phyloP scores from a whole-genome alignment of 78 protist species.

The Dictyostelium citrinum region DNA sequence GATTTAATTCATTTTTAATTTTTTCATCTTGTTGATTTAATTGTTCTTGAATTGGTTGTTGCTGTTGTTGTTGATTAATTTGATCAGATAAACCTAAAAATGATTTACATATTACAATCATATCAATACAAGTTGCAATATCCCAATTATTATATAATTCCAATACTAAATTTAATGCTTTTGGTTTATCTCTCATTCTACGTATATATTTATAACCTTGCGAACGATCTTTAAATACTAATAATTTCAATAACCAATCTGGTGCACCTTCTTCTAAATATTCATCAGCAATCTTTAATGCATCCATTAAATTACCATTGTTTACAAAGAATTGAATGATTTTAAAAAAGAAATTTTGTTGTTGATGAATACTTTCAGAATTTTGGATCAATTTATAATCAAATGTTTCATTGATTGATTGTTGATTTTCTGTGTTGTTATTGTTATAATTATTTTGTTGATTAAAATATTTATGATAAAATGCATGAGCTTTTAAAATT shows the following conservation, averaged over 20 bases:
- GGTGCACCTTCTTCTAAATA: slow-evolving; percentile 75
- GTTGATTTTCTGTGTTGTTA: neutral
- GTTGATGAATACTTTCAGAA: slow-evolving; percentile 66
- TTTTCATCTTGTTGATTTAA: neutral
- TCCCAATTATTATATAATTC: slow-evolving; percentile 66
- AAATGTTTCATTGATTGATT: neutral
- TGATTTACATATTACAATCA: slow-evolving; percentile 31
- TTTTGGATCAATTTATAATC: slow-evolving; percentile 30
- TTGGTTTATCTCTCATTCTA: slow-evolving; percentile 53
- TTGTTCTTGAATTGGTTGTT: neutral
- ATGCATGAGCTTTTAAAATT: slow-evolving; percentile 37
- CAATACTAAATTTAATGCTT: slow-evolving; percentile 16
- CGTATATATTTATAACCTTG: slow-evolving; percentile 46
- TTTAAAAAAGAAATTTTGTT: slow-evolving; percentile 62
- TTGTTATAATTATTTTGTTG: neutral
- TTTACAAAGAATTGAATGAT: slow-evolving; percentile 44
- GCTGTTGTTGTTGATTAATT: neutral
- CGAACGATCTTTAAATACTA: slow-evolving; percentile 38
- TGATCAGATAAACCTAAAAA: neutral
- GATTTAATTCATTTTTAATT: neutral
- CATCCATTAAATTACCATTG: slow-evolving; percentile 11
- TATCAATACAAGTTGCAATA: slow-evolving; percentile 41
- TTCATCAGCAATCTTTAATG: slow-evolving; percentile 70
- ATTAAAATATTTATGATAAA: slow-evolving; percentile 31
- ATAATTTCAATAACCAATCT: slow-evolving; percentile 61